A percentile compares a stretch with the other conserved stretches of the same genome.
Evolutionary conservation across 2,329 filamentous ascomycete genomes (phyloP).

Genomic region (Chaetomium globosum): DNA sequence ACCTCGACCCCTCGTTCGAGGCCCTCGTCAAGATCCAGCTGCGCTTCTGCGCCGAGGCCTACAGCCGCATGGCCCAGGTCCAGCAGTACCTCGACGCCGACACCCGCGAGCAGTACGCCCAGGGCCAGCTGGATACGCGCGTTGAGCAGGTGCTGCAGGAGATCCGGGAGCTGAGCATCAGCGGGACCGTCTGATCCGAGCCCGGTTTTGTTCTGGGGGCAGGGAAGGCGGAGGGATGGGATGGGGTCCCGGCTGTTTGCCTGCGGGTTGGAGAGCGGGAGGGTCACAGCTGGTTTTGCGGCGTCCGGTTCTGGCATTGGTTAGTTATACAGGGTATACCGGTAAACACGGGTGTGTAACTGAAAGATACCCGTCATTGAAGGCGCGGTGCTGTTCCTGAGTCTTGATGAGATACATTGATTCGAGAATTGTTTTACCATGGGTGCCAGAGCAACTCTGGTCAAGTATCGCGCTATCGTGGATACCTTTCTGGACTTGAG

Average conservation of each 20-base stretch:
- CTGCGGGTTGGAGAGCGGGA: not conserved
- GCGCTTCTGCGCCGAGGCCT: conserved; percentile 96
- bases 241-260: not conserved
- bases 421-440: not conserved
- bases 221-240: not conserved
- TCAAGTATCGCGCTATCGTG: not conserved
- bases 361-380: not conserved
- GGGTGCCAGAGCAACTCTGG: not conserved
- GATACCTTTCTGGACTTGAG: not conserved
- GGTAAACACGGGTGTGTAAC: not conserved
- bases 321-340: conserved; percentile 21
- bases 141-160: conserved; percentile 97
- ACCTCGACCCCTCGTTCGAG: conserved; percentile 95
- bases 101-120: conserved; percentile 92
- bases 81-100: conserved; percentile 97
- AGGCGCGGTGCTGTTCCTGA: not conserved
- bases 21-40: conserved; percentile 98
- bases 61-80: conserved; percentile 97
- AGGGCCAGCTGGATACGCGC: conserved; percentile 84
- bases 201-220: not conserved
- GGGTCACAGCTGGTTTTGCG: conserved; percentile 12
- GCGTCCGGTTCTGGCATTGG: conserved; percentile 28
- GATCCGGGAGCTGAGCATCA: conserved; percentile 95
- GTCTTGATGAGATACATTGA: not conserved
- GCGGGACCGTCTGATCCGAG: conserved; percentile 64